Conservation (phyloP, 129 eudicot species). For the Lactuca sativa region DNA sequence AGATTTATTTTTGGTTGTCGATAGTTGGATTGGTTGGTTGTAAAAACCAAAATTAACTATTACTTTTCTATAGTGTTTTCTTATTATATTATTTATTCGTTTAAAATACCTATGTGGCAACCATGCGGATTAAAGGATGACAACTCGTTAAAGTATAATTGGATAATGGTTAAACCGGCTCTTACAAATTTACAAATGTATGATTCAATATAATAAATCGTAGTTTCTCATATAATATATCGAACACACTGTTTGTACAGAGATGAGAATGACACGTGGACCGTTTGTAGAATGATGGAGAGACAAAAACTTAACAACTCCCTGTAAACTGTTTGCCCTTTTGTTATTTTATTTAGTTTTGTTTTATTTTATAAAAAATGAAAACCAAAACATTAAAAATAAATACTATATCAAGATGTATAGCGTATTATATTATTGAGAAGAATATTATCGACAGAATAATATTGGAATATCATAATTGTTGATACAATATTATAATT, state of each 20-base stretch:
- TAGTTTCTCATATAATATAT: neutral
- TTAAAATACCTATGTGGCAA: neutral
- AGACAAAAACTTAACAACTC: slow-evolving; percentile 17
- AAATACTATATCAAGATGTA: neutral
- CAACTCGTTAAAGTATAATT: neutral
- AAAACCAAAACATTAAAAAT: too few species aligned
- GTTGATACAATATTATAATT: neutral
- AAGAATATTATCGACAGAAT: too few species aligned
- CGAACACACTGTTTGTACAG: neutral
- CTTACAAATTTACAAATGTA: neutral
- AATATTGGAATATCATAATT: neutral
- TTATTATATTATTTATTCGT: too few species aligned
- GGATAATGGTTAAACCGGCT: too few species aligned
- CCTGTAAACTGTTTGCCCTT: neutral
- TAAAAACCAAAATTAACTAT: too few species aligned
- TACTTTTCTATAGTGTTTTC: too few species aligned
- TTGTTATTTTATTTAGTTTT: neutral
- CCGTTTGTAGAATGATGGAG: slow-evolving; percentile 12
- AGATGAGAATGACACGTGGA: slow-evolving; percentile 31
- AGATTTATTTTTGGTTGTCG: too few species aligned
- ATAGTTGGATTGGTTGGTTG: too few species aligned
- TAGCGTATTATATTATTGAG: neutral
- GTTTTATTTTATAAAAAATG: neutral
- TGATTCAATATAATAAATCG: neutral
- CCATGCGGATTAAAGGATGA: neutral